Conservation (phyloP, 2,329 filamentous ascomycete genomes). For the Sporothrix globosa region DNA sequence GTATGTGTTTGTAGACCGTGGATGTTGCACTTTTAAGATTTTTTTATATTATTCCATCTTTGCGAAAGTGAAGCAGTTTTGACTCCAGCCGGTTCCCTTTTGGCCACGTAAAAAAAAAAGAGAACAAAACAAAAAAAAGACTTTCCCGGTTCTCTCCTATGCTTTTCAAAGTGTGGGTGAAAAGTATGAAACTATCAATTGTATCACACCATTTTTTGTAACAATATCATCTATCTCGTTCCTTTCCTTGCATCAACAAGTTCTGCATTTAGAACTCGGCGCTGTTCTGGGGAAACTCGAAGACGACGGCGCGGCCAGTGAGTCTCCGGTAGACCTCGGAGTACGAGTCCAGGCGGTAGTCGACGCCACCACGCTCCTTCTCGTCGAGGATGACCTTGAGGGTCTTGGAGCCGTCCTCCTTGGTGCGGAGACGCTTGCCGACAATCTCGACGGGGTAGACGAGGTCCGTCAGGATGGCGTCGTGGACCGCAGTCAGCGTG, state of each 20-base stretch:
- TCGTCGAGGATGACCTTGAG: constrained; percentile 99
- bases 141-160: constrained; percentile 11
- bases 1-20: constrained; percentile 11
- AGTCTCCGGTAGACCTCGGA: constrained; percentile 98
- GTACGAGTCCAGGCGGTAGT: constrained; percentile 99
- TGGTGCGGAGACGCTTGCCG: constrained; percentile 97
- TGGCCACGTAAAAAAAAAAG: neutral
- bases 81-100: constrained; percentile 9
- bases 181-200: constrained; percentile 3
- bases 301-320: constrained; percentile 93
- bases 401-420: constrained; percentile 97
- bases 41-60: constrained; percentile 31
- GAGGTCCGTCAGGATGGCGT: constrained; percentile 95
- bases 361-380: constrained; percentile 99
- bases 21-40: constrained; percentile 28
- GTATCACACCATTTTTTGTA: constrained; percentile 28
- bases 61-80: constrained; percentile 25
- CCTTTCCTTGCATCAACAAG: neutral
- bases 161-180: constrained; percentile 26
- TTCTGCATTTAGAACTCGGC: constrained; percentile 72
- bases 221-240: neutral
- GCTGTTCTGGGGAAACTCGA: constrained; percentile 93
- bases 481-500: constrained; percentile 98
- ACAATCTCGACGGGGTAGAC: constrained; percentile 99
- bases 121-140: constrained; percentile 22